These are phyloP conservation scores for Triticum dicoccoides DNA, from an alignment of 176 grass and related monocot species.

Conservation along the genomic window DNA sequence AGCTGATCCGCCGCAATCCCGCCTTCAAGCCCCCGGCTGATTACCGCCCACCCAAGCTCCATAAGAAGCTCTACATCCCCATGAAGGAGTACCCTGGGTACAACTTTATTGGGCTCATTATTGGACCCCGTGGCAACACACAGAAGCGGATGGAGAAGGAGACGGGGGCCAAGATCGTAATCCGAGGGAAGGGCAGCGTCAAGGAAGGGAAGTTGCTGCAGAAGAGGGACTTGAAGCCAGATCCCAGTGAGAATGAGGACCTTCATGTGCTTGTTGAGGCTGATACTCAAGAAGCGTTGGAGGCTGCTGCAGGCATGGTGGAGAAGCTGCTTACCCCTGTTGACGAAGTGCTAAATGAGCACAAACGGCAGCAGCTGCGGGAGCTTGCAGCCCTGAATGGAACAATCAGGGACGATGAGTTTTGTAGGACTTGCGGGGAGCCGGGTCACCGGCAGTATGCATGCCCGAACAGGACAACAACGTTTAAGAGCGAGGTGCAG, in stretches of 20 bases:
- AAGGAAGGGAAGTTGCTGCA: slow-evolving; percentile 94
- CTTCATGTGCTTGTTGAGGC: slow-evolving; percentile 96
- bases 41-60: slow-evolving; percentile 89
- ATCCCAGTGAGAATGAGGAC: slow-evolving; percentile 94
- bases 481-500: slow-evolving; percentile 89
- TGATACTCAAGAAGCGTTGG: slow-evolving; percentile 72
- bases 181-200: slow-evolving; percentile 89
- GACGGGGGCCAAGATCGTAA: slow-evolving; percentile 93
- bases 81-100: slow-evolving; percentile 95
- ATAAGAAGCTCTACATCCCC: slow-evolving; percentile 97
- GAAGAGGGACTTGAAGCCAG: slow-evolving; percentile 86
- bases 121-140: slow-evolving; percentile 78
- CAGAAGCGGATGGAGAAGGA: slow-evolving; percentile 99
- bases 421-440: slow-evolving; percentile 89
- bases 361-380: slow-evolving; percentile 92
- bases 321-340: slow-evolving; percentile 95
- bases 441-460: slow-evolving; percentile 84
- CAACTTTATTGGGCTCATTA: slow-evolving; percentile 96
- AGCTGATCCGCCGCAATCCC: slow-evolving; percentile 90
- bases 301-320: slow-evolving; percentile 86
- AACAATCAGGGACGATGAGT: slow-evolving; percentile 95
- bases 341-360: slow-evolving; percentile 94
- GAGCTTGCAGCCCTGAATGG: slow-evolving; percentile 89
- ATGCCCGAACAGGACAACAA: slow-evolving; percentile 56
- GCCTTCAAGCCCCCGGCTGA: slow-evolving; percentile 89